Base-by-base conservation (phyloP, 1,284 basidiomycete species). In the Pisolithus thermaeus region DNA sequence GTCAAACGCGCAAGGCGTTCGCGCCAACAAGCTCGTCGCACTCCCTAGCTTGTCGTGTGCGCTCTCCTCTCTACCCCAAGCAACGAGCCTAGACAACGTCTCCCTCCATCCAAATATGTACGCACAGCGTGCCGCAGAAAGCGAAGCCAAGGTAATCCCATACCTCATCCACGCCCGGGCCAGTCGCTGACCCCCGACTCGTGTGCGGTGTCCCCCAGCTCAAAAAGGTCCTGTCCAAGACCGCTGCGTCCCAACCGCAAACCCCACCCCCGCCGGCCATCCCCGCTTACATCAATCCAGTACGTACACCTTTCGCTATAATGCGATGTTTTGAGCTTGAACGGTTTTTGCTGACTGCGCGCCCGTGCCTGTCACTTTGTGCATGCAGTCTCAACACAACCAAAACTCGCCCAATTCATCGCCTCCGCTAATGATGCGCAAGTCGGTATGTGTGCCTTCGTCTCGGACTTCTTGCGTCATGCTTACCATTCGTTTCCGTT, bases 51-150 rank as follows among this genome's bases (percentile, higher is more conserved):
- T 89, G 47, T 81, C 86, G 14, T 79, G 73, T 46, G 76, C 79
- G 1, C 77, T 89, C 52, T 80, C 83, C 45, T 73, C 77, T 0
- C 75, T 89, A 23, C 85, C 85, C 0, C 78, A 84, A 57, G 87
- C 84, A 2, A 84, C 79, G 59, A 83, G 76, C 69, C 72, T 89
- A 49, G 76, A 79, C 58, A 75, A 73, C 58, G 74, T 89, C 28
- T 70, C 79, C 0, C 69, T 89, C 1, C 86, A 89, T 67, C 80
- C 77, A 1, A 77, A 75, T 65, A 84, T 83, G 80, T 83, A 84
- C 57, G 77, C 80, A 1, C 76, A 80, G 50, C 76, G 79, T 39
- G 78, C 79, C 32, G 78, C 80, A 18, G 80, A 86, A 66, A 85
- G 84, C 59, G 81, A 87, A 67, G 85, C 83, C 40, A 86, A 88